Percentiles rank a stretch among this genome's conserved stretches.
phyloP scores from a whole-genome alignment of 768 basidiomycete species.

The Leucogyrophana mollusca region DNA sequence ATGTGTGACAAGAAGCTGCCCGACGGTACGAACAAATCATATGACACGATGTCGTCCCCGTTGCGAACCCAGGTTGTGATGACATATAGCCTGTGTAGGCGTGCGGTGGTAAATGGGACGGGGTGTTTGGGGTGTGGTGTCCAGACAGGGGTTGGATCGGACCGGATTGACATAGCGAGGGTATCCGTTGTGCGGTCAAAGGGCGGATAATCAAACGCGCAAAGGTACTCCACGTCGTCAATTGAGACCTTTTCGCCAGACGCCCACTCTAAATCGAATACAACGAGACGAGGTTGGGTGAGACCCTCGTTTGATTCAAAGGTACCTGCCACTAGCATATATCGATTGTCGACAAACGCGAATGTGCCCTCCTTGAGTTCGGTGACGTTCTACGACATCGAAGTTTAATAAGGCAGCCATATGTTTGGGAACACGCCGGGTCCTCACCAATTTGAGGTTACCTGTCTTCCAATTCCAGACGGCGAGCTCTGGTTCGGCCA shows the following conservation, averaged over 20 bases:
- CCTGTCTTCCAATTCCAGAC: conserved; percentile 73
- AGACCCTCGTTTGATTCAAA: conserved; percentile 19
- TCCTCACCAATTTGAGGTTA: conserved; percentile 45
- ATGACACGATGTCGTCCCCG: conserved; percentile 22
- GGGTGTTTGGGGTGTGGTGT: conserved; percentile 28
- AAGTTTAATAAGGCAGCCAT: not conserved
- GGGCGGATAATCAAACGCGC: conserved; percentile 43
- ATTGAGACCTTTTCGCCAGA: conserved; percentile 26
- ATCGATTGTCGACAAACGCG: conserved; percentile 39
- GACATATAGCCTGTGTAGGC: conserved; percentile 43
- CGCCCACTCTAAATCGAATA: conserved; percentile 40
- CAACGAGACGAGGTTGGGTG: conserved; percentile 28
- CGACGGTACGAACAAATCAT: conserved; percentile 45
- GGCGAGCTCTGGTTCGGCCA: conserved; percentile 43
- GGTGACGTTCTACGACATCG: conserved; percentile 18
- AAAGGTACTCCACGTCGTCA: conserved; percentile 29
- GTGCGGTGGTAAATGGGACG: conserved; percentile 48
- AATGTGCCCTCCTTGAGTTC: conserved; percentile 38
- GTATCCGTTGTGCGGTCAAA: conserved; percentile 26
- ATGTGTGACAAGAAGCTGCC: conserved; percentile 31
- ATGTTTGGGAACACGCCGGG: no score
- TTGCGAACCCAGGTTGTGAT: conserved; percentile 41
- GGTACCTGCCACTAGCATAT: conserved; percentile 36
- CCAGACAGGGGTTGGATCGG: conserved; percentile 54
- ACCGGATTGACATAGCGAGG: conserved; percentile 43